These are phyloP conservation scores for Epichloe festucae DNA, from an alignment of 2,329 filamentous ascomycete genomes.

Conservation along the genomic window DNA sequence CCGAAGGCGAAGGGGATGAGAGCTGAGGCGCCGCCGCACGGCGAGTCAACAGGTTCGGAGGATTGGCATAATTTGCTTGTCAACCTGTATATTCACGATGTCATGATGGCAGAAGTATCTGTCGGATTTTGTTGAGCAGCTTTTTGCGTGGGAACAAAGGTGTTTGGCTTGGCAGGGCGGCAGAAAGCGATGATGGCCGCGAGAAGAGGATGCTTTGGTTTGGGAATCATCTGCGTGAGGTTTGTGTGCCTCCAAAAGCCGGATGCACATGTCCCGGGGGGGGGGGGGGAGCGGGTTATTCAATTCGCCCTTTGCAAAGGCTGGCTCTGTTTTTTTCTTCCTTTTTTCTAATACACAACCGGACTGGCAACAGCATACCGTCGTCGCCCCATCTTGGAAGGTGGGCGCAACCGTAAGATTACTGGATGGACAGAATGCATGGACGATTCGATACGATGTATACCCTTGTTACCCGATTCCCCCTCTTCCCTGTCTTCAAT, in stretches of 20 bases:
- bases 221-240: too few species aligned
- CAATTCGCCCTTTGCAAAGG: neutral
- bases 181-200: neutral
- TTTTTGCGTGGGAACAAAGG: conserved; percentile 8
- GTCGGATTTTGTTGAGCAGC: conserved; percentile 5
- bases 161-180: conserved; percentile 2
- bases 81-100: conserved; percentile 20
- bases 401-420: conserved; percentile 12
- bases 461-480: conserved; percentile 25
- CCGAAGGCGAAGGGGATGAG: conserved; percentile 22
- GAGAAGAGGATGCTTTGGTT: too few species aligned
- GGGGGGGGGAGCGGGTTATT: neutral
- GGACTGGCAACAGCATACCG: conserved; percentile 26
- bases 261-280: too few species aligned
- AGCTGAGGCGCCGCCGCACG: conserved; percentile 1
- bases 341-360: conserved; percentile 22
- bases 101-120: conserved; percentile 19
- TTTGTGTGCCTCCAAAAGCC: too few species aligned
- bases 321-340: conserved; percentile 11
- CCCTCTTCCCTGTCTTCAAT: conserved; percentile 10
- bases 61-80: conserved; percentile 1
- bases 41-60: neutral
- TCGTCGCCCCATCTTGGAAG: conserved; percentile 1
- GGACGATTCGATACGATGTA: conserved; percentile 32
- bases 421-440: conserved; percentile 29